Base-by-base conservation (phyloP, 2,329 filamentous ascomycete genomes). In the Exophiala spinifera region DNA sequence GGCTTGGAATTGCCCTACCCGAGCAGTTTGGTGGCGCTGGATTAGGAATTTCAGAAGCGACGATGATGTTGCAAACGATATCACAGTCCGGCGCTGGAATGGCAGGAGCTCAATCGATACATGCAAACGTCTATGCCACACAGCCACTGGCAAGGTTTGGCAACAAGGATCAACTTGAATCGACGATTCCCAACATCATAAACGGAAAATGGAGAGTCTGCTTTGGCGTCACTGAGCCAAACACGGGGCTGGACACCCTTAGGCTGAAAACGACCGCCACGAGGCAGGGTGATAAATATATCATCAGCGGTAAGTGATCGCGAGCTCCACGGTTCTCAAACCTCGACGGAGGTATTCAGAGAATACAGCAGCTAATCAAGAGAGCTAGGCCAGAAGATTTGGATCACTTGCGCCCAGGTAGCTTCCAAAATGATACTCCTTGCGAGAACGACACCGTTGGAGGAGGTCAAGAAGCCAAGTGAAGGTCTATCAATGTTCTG, bases 61-160 rank as follows among this genome's bases (percentile, higher is more conserved):
- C 86, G 0, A 88, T 92, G 80, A 92, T 94, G 88, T 80, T 94
- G 76, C 89, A 95, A 64, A 88, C 88, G 1, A 88, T 91, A 53
- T 76, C 86, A 0, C 86, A 91, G 72, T 85, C 82, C 1, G 89
- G 89, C 0, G 89, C 89, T 3, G 89, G 89, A 3, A 90, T 94
- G 76, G 87, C 87, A 14, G 82, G 82, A 0, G 81, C 83, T 1
- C 81, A 85, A 63, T 77, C 79, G 1, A 80, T 85, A 33, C 82
- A 85, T 65, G 81, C 79, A 46, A 85, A 86, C 56, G 84, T 90
- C 10, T 90, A 89, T 65, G 86, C 85, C 2, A 91, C 88, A 0
- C 88, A 73, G 62, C 81, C 81, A 1, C 76, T 94, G 2, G 85
- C 87, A 1, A 85, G 80, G 62, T 92, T 91, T 61, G 88, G 86